phyloP scores from a whole-genome alignment of 2,329 filamentous ascomycete genomes.

The Apiospora sp. region DNA sequence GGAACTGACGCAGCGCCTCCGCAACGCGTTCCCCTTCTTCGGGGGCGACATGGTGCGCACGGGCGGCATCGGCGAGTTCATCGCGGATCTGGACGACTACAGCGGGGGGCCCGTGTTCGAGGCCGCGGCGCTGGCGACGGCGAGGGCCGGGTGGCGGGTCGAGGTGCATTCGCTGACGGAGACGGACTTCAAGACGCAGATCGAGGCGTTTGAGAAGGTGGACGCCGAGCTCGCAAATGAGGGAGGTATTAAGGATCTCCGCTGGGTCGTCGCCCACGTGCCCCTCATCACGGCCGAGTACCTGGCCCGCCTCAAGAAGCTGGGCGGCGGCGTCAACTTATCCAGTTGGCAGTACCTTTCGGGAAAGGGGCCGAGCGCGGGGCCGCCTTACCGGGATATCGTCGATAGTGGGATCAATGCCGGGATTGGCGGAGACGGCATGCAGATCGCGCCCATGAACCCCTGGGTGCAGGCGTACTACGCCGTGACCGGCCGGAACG shows the following conservation, averaged over 20 bases:
- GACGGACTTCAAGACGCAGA: slow-evolving; percentile 36
- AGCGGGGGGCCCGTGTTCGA: slow-evolving; percentile 38
- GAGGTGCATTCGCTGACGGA: slow-evolving; percentile 40
- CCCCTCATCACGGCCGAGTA: slow-evolving; percentile 38
- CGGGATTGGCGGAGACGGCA: slow-evolving; percentile 40
- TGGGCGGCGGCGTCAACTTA: slow-evolving; percentile 41
- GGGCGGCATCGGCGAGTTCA: slow-evolving; percentile 41
- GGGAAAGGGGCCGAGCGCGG: slow-evolving; percentile 34
- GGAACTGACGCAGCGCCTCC: slow-evolving; percentile 35
- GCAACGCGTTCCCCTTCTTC: slow-evolving; percentile 39
- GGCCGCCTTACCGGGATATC: slow-evolving; percentile 41
- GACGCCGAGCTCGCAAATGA: slow-evolving; percentile 24
- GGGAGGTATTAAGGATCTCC: slow-evolving; percentile 32
- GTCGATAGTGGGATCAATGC: slow-evolving; percentile 40
- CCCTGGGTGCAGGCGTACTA: slow-evolving; percentile 42
- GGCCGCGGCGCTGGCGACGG: slow-evolving; percentile 34
- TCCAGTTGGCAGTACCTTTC: slow-evolving; percentile 39
- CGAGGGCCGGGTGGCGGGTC: slow-evolving; percentile 38
- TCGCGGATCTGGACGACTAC: slow-evolving; percentile 34
- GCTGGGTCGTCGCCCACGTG: slow-evolving; percentile 42
- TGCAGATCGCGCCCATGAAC: slow-evolving; percentile 41
- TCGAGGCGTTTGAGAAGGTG: slow-evolving; percentile 36
- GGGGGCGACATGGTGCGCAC: slow-evolving; percentile 40
- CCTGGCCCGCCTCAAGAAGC: slow-evolving; percentile 35
- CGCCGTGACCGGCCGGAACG: slow-evolving; percentile 40